These are phyloP conservation scores for Lolium perenne DNA, from an alignment of 176 grass and related monocot genomes.

Conservation along the genomic window DNA sequence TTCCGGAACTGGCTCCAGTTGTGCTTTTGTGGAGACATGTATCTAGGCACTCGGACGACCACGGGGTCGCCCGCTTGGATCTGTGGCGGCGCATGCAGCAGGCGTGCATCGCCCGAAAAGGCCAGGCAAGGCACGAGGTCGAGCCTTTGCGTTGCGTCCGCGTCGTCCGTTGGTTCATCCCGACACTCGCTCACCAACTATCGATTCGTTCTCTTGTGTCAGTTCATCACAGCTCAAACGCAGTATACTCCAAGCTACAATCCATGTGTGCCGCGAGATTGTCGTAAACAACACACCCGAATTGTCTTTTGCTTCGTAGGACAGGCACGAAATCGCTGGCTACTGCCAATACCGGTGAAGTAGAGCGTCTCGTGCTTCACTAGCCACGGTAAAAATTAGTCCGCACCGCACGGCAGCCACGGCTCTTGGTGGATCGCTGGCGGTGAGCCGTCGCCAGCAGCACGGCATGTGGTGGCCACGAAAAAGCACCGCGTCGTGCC, in stretches of 20 bases:
- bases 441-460: background rate
- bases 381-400: background rate
- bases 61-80: background rate
- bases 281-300: too few relatives aligned
- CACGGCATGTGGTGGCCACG: slow-evolving; percentile 2
- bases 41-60: background rate
- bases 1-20: background rate
- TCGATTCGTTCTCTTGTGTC: background rate
- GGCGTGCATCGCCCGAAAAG: background rate
- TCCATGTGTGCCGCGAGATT: too few relatives aligned
- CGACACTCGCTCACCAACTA: background rate
- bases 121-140: background rate
- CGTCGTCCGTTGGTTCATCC: background rate
- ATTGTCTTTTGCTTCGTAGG: background rate
- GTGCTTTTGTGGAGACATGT: background rate
- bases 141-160: background rate
- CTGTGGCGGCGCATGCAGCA: background rate
- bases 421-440: background rate
- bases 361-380: too few relatives aligned
- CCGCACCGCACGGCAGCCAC: background rate
- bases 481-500: background rate
- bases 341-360: too few relatives aligned
- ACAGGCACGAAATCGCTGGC: background rate
- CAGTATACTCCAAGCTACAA: background rate
- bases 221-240: background rate